Evolutionary conservation across 768 basidiomycete genomes (phyloP), one percentile per base, ranked within the genome.

Genomic region (Steccherinum ochraceum): DNA sequence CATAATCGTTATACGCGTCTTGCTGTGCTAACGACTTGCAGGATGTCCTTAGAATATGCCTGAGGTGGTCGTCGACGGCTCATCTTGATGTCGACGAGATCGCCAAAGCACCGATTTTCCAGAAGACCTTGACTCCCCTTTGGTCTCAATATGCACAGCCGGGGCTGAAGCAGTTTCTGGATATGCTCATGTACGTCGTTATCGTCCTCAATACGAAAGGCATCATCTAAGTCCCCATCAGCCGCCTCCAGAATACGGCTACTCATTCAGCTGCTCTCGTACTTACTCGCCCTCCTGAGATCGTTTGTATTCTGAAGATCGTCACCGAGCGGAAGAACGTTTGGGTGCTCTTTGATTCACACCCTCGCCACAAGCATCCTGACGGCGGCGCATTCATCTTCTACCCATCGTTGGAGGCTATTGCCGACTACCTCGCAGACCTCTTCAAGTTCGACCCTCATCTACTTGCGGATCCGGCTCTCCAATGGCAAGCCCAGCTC

Each of bases 211-310:
- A 3, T 5, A 13, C 21, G 21, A 4, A 19, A 21, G 21, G 35
- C 3, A 18, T 40, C 40, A 40, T 16, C 30, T 26, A 11, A n/a
- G n/a, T 18, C 21, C 13, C 24, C 5, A 11, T 11, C 42, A 50
- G 51, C 16, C 49, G 40, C 21, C 48, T 52, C 3, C 45, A 72
- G 68, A 41, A 54, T 21, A 30, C 19, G 44, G 24, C 21, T 30
- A 39, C 41, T 50, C 0, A n/a, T 3, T 25, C 54, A 42, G 21
- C 50, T 46, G 54, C 52, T 26, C 40, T 68, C 27, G 70, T 85
- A 46, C 79, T 87, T 53, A 87, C 85, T 0, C 81, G 83, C 19
- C 83, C 85, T 27, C 84, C 86, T 0, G 86, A 86, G 59, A 85
- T 86, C 48, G 63, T 86, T 12, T 71, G 76, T 16, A 78, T 81